Conservation (phyloP, 139 green algal genomes). For the Marvania coccoides region DNA sequence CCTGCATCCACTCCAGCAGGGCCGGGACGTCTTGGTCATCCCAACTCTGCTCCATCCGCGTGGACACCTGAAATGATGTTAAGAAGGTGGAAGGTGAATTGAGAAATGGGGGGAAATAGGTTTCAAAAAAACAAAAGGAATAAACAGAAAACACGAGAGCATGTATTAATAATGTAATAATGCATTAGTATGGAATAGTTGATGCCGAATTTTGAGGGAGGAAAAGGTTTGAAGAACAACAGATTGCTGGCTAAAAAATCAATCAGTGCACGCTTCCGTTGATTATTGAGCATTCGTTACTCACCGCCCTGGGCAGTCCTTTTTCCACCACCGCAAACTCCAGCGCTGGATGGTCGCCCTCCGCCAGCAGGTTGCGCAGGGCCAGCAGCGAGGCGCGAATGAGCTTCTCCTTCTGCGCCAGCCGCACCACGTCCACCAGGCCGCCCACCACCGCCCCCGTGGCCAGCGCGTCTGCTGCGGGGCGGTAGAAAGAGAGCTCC, state of each 20-base stretch:
- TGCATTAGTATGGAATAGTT: no score
- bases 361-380: slow-evolving; percentile 74
- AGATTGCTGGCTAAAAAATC: not conserved
- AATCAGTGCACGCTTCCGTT: not conserved
- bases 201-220: no score
- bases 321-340: slow-evolving; percentile 72
- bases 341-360: slow-evolving; percentile 2
- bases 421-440: slow-evolving; percentile 78
- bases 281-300: slow-evolving; percentile 8
- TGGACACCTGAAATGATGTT: not conserved
- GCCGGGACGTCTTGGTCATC: slow-evolving; percentile 81
- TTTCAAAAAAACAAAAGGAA: no score
- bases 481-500: slow-evolving; percentile 79
- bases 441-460: slow-evolving; percentile 44
- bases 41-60: slow-evolving; percentile 56
- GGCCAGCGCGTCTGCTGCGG: slow-evolving; percentile 53
- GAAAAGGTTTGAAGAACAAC: not conserved
- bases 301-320: slow-evolving; percentile 69
- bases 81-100: not conserved
- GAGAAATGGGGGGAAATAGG: no score
- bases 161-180: no score
- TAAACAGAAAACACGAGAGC: no score
- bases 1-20: slow-evolving; percentile 71
- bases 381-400: slow-evolving; percentile 75
- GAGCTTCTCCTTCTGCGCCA: slow-evolving; percentile 91